Conservation (phyloP, 2,329 filamentous ascomycete genomes). For the Colletotrichum viniferum region DNA sequence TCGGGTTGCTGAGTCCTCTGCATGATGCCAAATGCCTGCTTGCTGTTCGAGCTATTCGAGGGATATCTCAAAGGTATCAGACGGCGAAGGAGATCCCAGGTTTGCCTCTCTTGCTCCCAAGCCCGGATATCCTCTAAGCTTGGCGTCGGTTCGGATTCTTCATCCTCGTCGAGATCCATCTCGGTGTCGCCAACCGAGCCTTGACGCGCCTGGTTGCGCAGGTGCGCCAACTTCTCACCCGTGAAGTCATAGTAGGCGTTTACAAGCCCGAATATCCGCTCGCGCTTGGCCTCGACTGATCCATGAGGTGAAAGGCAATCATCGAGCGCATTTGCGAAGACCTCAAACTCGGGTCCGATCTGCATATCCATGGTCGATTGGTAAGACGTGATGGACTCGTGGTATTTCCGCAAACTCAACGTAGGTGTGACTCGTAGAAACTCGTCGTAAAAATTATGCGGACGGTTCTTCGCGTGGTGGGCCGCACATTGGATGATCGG, state of each 20-base stretch:
- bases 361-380: not conserved
- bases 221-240: constrained; percentile 44
- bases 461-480: not conserved
- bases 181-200: constrained; percentile 42
- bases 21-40: not conserved
- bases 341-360: constrained; percentile 79
- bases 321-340: constrained; percentile 84
- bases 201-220: constrained; percentile 43
- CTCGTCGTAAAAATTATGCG: not conserved
- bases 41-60: constrained; percentile 15
- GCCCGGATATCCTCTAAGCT: constrained; percentile 50
- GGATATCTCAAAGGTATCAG: constrained; percentile 74
- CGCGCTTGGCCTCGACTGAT: constrained; percentile 59
- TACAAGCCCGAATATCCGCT: constrained; percentile 71
- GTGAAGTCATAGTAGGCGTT: constrained; percentile 67
- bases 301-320: constrained; percentile 64
- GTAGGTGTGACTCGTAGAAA: not conserved
- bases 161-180: constrained; percentile 61
- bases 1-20: not conserved
- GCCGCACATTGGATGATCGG: not conserved
- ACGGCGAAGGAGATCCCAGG: constrained; percentile 84
- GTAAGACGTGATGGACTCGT: not conserved
- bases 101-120: constrained; percentile 84
- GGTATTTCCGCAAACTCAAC: not conserved
- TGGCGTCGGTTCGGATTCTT: constrained; percentile 38